Conservation (phyloP, 225 moss, liverwort and hornwort genomes). For the Sphagnum tenellum region DNA sequence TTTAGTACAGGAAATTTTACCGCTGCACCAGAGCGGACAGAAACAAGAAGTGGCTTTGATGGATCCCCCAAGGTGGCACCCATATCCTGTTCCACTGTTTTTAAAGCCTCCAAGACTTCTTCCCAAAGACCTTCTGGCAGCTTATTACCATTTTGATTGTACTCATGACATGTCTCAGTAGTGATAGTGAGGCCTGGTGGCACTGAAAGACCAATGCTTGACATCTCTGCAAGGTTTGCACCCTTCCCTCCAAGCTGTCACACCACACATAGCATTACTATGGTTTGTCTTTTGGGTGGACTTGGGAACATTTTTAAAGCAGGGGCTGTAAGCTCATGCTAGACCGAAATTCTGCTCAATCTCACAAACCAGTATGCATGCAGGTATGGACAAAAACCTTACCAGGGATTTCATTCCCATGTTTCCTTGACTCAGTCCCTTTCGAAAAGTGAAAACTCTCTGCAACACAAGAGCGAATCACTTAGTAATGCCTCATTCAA, state of each 20-base stretch:
- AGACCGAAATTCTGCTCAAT: background rate
- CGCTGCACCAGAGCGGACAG: conserved; percentile 92
- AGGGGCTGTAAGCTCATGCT: too few species aligned
- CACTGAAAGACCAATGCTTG: conserved; percentile 83
- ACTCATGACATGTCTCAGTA: conserved; percentile 82
- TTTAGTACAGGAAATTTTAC: conserved; percentile 20
- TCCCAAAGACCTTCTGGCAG: conserved; percentile 83
- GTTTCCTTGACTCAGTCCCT: conserved; percentile 76
- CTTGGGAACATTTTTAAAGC: too few species aligned
- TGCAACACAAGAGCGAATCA: conserved; percentile 25
- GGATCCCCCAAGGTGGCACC: conserved; percentile 64
- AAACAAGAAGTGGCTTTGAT: conserved; percentile 72
- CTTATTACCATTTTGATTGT: conserved; percentile 56
- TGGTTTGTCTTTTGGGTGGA: too few species aligned
- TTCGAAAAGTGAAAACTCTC: conserved; percentile 89
- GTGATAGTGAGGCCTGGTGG: conserved; percentile 94
- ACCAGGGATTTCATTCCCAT: conserved; percentile 85
- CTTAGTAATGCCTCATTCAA: background rate
- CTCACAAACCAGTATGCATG: background rate
- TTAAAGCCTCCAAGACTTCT: conserved; percentile 66
- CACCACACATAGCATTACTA: background rate
- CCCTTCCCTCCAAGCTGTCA: conserved; percentile 91
- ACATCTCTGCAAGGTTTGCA: conserved; percentile 92
- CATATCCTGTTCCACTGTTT: conserved; percentile 68
- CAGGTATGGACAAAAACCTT: conserved; percentile 6